Percentiles rank a stretch among this genome's conserved stretches.
These are phyloP conservation scores for Neophaeococcomyces mojaviensis DNA, from an alignment of 2,329 filamentous ascomycete species.

Conservation along the genomic window DNA sequence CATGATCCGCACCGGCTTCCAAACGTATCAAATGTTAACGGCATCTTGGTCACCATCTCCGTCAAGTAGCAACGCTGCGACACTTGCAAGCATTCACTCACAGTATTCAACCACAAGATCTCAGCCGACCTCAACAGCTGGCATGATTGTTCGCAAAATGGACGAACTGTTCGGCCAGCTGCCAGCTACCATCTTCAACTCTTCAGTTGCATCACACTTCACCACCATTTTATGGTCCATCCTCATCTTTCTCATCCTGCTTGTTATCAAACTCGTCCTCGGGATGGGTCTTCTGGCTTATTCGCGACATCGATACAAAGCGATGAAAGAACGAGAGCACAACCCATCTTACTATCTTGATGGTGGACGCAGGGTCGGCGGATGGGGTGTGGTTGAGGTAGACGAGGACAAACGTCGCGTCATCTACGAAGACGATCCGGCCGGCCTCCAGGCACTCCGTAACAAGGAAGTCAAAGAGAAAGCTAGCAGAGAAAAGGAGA, in stretches of 20 bases:
- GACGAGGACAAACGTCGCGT: constrained; percentile 77
- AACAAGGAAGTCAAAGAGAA: constrained; percentile 57
- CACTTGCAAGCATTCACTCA: constrained; percentile 37
- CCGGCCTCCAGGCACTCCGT: constrained; percentile 57
- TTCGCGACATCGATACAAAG: constrained; percentile 67
- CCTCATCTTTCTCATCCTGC: constrained; percentile 72
- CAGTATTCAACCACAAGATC: constrained; percentile 53
- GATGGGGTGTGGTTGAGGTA: constrained; percentile 78
- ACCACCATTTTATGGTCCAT: constrained; percentile 87
- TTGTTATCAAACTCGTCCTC: constrained; percentile 76
- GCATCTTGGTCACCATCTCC: constrained; percentile 65
- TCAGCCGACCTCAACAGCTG: constrained; percentile 47
- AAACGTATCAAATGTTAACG: constrained; percentile 97
- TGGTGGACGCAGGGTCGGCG: constrained; percentile 69
- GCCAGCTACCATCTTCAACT: constrained; percentile 36
- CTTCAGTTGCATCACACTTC: constrained; percentile 36
- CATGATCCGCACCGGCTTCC: constrained; percentile 87
- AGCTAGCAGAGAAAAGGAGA: constrained; percentile 46
- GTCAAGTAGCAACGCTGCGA: constrained; percentile 27
- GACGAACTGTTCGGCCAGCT: constrained; percentile 33
- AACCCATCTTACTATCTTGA: constrained; percentile 57
- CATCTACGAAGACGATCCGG: constrained; percentile 80
- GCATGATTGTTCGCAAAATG: constrained; percentile 46
- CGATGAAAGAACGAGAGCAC: constrained; percentile 59
- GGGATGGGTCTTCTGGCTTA: constrained; percentile 82